These are phyloP conservation scores for Tolypocladium ophioglossoides DNA, from an alignment of 2,329 filamentous ascomycete genomes.

Conservation along the genomic window DNA sequence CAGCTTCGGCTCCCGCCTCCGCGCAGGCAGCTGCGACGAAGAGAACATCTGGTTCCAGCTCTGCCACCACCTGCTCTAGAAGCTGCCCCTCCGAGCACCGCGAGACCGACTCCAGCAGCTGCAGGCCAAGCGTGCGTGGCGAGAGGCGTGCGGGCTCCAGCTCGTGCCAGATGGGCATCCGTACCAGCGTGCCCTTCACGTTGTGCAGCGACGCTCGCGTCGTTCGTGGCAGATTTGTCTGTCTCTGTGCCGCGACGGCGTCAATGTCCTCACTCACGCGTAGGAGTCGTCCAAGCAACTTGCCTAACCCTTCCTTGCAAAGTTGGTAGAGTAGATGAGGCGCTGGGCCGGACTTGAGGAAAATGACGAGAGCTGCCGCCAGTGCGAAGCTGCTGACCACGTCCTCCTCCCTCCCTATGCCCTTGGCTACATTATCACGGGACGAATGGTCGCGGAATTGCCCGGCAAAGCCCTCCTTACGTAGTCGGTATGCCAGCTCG, in stretches of 20 bases:
- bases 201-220: constrained; percentile 44
- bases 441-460: constrained; percentile 68
- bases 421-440: constrained; percentile 56
- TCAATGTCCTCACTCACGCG: constrained; percentile 42
- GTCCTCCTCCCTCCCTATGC: constrained; percentile 50
- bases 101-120: constrained; percentile 42
- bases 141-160: constrained; percentile 40
- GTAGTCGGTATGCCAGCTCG: constrained; percentile 48
- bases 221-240: constrained; percentile 58
- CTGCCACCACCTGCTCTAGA: constrained; percentile 17
- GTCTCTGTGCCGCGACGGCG: constrained; percentile 52
- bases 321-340: constrained; percentile 49
- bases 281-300: constrained; percentile 47
- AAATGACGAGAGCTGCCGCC: constrained; percentile 49
- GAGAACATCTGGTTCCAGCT: constrained; percentile 16
- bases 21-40: constrained; percentile 12
- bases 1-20: constrained; percentile 4
- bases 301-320: constrained; percentile 39
- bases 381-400: constrained; percentile 52
- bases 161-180: constrained; percentile 50
- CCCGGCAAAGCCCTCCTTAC: constrained; percentile 50
- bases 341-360: constrained; percentile 51
- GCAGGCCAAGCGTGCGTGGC: constrained; percentile 52
- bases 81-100: constrained; percentile 16
- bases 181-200: constrained; percentile 41